Conservation (phyloP, 2,329 filamentous ascomycete genomes). For the Penicillium verrucosum region DNA sequence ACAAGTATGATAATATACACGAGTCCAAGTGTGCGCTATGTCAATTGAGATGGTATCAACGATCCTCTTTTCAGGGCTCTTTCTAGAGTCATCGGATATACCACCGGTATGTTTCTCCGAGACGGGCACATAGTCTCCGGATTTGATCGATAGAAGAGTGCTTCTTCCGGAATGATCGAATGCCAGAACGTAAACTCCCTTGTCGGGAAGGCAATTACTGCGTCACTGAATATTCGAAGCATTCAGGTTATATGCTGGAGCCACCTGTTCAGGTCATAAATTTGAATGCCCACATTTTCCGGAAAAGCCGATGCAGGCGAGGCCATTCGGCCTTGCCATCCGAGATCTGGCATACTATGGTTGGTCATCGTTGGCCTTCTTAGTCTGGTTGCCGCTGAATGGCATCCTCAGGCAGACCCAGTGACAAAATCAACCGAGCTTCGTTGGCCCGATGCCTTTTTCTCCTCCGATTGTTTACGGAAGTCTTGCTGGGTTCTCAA, state of each 20-base stretch:
- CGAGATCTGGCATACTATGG: neutral
- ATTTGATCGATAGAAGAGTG: neutral
- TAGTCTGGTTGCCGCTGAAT: neutral
- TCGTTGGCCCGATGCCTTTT: slow-evolving; percentile 32
- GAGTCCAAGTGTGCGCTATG: neutral
- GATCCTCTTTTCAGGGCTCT: neutral
- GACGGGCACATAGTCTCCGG: neutral
- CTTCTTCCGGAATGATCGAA: neutral
- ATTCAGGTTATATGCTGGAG: neutral
- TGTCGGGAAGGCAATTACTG: neutral
- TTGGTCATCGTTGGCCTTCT: neutral
- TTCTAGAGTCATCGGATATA: neutral
- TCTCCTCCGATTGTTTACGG: slow-evolving; percentile 35
- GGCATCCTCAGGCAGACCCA: slow-evolving; percentile 12
- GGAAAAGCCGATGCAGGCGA: no score
- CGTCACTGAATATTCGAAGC: neutral
- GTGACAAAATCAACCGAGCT: slow-evolving; percentile 43
- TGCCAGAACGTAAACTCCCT: neutral
- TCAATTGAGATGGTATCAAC: neutral
- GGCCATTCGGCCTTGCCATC: no score
- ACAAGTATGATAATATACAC: neutral
- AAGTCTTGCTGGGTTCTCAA: slow-evolving; percentile 42
- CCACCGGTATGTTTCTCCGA: neutral
- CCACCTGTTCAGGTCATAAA: neutral
- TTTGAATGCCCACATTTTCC: neutral